phyloP scores from a whole-genome alignment of 106 monocot genomes.

The Dendrobium catenatum region DNA sequence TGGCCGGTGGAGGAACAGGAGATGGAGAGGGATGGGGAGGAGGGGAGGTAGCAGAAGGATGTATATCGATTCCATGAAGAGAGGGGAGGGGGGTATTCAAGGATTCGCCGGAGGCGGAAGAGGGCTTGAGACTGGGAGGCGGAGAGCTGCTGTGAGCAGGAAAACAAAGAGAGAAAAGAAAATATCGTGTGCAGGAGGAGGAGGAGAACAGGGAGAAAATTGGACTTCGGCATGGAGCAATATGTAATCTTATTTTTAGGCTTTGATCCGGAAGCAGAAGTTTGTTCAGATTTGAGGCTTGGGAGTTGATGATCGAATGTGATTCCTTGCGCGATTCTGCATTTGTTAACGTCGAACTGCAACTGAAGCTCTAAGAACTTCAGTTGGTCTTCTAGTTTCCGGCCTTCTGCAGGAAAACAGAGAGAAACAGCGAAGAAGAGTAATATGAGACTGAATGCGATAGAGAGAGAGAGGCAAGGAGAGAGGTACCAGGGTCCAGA shows the following conservation, averaged over 20 bases:
- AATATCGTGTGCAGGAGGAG: constrained; percentile 2
- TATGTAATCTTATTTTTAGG: background rate
- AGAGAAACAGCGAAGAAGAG: background rate
- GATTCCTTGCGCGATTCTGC: background rate
- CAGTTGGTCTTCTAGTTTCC: background rate
- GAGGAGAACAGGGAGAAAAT: constrained; percentile 16
- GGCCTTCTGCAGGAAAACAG: background rate
- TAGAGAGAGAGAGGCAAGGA: background rate
- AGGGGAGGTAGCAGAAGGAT: constrained; percentile 58
- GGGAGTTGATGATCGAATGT: background rate
- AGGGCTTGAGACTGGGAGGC: constrained; percentile 49
- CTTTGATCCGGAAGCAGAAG: background rate
- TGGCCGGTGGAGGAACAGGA: constrained; percentile 37
- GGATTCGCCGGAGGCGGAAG: constrained; percentile 41
- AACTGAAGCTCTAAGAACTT: background rate
- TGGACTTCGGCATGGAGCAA: background rate
- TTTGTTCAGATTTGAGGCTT: background rate
- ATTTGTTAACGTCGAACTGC: background rate
- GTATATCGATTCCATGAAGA: constrained; percentile 15
- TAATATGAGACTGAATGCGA: background rate
- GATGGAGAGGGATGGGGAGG: constrained; percentile 37
- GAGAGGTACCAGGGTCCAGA: background rate
- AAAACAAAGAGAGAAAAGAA: constrained; percentile 3
- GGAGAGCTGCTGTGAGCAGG: constrained; percentile 33
- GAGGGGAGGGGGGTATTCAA: constrained; percentile 50